These are phyloP conservation scores for Leccinum subtestaceum DNA, from an alignment of 768 basidiomycete species.

Conservation along the genomic window DNA sequence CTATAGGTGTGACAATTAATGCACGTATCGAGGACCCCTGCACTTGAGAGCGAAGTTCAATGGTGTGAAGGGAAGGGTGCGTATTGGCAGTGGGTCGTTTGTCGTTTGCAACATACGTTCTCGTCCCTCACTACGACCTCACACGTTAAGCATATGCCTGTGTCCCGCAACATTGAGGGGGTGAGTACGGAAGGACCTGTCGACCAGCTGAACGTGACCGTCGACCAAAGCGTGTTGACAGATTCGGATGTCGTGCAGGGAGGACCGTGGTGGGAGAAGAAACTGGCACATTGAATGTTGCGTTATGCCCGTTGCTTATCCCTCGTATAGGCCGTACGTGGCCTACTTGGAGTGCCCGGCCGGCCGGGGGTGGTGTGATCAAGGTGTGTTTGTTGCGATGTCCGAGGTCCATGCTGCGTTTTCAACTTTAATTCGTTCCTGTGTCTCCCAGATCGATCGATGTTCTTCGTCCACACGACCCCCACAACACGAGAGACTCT, in stretches of 20 bases:
- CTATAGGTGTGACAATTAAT: constrained; percentile 1
- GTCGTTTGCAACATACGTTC: background rate
- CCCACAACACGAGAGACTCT: too few relatives aligned
- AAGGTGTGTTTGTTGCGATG: background rate
- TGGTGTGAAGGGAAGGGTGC: background rate
- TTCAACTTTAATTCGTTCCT: background rate
- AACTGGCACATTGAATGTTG: background rate
- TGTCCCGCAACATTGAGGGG: too few relatives aligned
- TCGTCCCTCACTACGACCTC: constrained; percentile 12
- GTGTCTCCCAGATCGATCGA: background rate
- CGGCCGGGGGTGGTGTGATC: too few relatives aligned
- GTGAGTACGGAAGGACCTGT: background rate
- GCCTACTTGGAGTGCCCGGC: background rate
- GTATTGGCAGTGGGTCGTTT: constrained; percentile 1
- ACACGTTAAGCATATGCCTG: constrained; percentile 9
- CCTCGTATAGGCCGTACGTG: background rate
- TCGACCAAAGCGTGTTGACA: background rate
- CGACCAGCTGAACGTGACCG: background rate
- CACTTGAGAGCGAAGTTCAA: background rate
- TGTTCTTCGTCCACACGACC: background rate
- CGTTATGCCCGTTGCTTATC: background rate
- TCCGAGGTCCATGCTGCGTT: background rate
- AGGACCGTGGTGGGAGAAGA: background rate
- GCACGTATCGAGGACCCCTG: background rate
- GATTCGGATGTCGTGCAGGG: background rate